A percentile compares a stretch with the other conserved stretches of the same genome.
Conservation (phyloP, 257 asterid genomes). For the Solanum chiquidenum region DNA sequence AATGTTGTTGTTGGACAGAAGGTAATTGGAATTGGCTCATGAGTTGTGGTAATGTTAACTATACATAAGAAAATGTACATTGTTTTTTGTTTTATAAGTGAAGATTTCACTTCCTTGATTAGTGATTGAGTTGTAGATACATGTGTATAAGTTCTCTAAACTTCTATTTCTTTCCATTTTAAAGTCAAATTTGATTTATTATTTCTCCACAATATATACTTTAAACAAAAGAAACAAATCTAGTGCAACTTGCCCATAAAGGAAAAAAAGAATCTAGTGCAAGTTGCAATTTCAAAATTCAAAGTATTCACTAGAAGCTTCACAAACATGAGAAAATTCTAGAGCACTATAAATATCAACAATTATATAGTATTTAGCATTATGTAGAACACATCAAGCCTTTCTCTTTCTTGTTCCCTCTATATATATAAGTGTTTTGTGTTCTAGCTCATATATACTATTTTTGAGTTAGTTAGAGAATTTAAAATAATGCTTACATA, state of each 20-base stretch:
- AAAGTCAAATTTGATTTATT: background rate
- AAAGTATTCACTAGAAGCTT: slow-evolving; percentile 10
- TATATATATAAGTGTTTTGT: background rate
- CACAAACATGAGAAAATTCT: slow-evolving; percentile 5
- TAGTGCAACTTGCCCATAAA: background rate
- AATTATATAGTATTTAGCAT: background rate
- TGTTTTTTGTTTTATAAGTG: background rate
- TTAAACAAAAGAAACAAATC: background rate
- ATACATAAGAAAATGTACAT: background rate
- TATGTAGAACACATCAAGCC: background rate
- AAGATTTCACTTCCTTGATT: background rate
- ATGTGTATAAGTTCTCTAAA: background rate
- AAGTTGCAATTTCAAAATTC: background rate
- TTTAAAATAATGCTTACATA: slow-evolving; percentile 34
- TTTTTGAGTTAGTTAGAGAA: background rate
- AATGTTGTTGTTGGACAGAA: background rate
- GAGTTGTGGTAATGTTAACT: background rate
- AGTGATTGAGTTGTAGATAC: background rate
- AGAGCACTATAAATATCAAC: background rate
- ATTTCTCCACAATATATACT: background rate
- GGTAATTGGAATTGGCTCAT: background rate
- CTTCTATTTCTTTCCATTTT: background rate
- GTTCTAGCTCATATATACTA: background rate
- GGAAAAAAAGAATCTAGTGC: background rate
- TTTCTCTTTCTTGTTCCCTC: background rate